Base-by-base conservation (phyloP, 192 early-diverging fungal species). In the Gaertneriomyces sp. region DNA sequence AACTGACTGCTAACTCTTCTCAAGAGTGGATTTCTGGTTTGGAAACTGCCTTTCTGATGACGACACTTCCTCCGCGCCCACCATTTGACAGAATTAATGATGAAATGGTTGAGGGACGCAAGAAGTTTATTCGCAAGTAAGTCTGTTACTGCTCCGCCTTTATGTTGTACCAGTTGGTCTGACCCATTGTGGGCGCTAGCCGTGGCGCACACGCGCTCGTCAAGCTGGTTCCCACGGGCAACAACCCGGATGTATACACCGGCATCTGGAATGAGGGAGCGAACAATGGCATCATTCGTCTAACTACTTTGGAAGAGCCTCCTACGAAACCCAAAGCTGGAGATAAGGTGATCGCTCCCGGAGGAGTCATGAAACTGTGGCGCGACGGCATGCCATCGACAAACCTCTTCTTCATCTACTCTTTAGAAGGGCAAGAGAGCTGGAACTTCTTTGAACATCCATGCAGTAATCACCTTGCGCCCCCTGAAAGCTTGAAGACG, bases 71-170 rank as follows among this genome's bases (percentile, higher is more conserved):
- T 16, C n/a, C 41, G 39, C 42, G 42, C 12, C 59, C 59, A 6
- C 59, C 59, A n/a, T 61, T 61, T 25, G 41, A 61, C 14, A 61
- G 5, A 25, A 25, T n/a, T 11, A 61, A 25, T 46, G 59, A 61
- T 46, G 59, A 49, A 46, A 61, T 61, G 59, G 59, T 61, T 49
- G 41, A 33, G 42, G 59, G 59, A 42, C 20, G 59, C 14, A 61
- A 61, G 59, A 61, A 61, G 59, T 61, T 61, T 44, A 61, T 61
- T 61, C 59, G 59, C 11, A 61, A 61, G 59, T 61, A 43, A 4
- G 59, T 61, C 5, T 61, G 14, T 14, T 50, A 14, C 47, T 50
- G 17, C 17, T 50, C 14, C 14, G 2, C 47, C 17, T 50, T n/a
- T n/a, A 17, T 14, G 47, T 17, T 14, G 17, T 50, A 17, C 14